Evolutionary conservation across 2,329 filamentous ascomycete species (phyloP), one percentile per base, ranked within the genome.

Genomic region (Alternaria sp.): DNA sequence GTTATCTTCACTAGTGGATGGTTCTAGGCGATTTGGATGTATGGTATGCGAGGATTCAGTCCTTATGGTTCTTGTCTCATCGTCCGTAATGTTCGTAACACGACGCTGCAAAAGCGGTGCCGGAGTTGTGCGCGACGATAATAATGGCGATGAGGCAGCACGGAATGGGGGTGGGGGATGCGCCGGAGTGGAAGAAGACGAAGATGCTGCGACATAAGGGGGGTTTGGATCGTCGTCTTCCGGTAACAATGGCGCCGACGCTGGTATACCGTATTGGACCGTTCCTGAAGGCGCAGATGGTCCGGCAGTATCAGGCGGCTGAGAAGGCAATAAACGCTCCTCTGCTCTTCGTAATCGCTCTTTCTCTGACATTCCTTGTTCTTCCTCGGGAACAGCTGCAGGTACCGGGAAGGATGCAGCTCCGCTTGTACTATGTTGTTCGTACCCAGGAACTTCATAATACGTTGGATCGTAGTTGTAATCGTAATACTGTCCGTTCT

Each of bases 301-400:
- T 30, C 78, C 77, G 57, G 81, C 78, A 12, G 76, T 69, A 34
- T 81, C 82, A 12, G 91, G 86, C 14, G 92, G 94, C 70, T 89
- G 89, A 72, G 93, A 97, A 2, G 94, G 94, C 22, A 97, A 80
- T 5, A 97, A 81, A 48, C 89, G 86, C 67, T 90, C 86, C 79
- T 97, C 94, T 41, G 92, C 93, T 60, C 87, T 87, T 48, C 90
- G 87, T 60, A 95, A 81, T 50, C 90, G 89, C 61, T 96, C 90
- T 78, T 97, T 97, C 65, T 98, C 95, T 12, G 90, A 88, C 32
- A 93, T 81, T 5, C 82, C 84, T 61, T 86, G 86, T 57, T 92
- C 88, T 12, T 85, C 81, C 11, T 83, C 81, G 18, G 49, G 25
- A 36, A 89, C 69, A 30, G 86, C 81, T n/a, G 90, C 89, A 5